These are phyloP conservation scores for Plectosphaerella plurivora DNA, from an alignment of 2,329 filamentous ascomycete genomes.

Conservation along the genomic window DNA sequence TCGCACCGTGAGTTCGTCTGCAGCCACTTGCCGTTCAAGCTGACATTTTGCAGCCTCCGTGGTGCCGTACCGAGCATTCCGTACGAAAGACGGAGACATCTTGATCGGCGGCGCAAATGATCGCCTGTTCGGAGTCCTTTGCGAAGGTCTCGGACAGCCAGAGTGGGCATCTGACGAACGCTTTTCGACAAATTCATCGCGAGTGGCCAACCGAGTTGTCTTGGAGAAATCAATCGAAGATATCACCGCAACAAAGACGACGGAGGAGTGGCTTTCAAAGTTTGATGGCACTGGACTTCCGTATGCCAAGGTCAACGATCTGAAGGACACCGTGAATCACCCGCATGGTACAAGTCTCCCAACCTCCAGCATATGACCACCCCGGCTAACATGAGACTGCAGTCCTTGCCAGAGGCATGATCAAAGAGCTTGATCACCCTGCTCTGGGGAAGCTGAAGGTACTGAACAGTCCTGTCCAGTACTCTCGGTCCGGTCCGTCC, in stretches of 20 bases:
- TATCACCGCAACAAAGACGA: constrained; percentile 72
- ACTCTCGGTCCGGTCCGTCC: constrained; percentile 73
- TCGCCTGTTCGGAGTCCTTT: constrained; percentile 61
- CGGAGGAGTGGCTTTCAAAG: constrained; percentile 78
- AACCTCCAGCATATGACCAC: constrained; percentile 23
- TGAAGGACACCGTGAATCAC: constrained; percentile 78
- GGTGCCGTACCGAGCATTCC: constrained; percentile 87
- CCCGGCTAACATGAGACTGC: neutral
- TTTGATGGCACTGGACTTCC: constrained; percentile 92
- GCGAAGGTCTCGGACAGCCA: constrained; percentile 50
- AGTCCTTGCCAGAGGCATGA: constrained; percentile 52
- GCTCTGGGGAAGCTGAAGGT: constrained; percentile 76
- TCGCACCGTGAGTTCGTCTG: neutral
- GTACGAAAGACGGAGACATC: constrained; percentile 64
- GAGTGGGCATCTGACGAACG: constrained; percentile 57
- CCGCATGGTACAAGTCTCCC: constrained; percentile 73
- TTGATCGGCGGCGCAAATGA: constrained; percentile 70
- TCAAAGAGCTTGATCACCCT: constrained; percentile 79
- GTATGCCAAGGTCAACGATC: constrained; percentile 86
- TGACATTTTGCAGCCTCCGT: constrained; percentile 65
- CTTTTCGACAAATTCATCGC: constrained; percentile 56
- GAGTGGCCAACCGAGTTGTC: constrained; percentile 65
- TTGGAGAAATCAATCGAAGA: constrained; percentile 77
- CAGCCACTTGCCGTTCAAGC: constrained; percentile 5
- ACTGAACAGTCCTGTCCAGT: constrained; percentile 93